Evolutionary conservation across 352 stramenopile genomes (phyloP).

Genomic region (Phytophthora quininea): DNA sequence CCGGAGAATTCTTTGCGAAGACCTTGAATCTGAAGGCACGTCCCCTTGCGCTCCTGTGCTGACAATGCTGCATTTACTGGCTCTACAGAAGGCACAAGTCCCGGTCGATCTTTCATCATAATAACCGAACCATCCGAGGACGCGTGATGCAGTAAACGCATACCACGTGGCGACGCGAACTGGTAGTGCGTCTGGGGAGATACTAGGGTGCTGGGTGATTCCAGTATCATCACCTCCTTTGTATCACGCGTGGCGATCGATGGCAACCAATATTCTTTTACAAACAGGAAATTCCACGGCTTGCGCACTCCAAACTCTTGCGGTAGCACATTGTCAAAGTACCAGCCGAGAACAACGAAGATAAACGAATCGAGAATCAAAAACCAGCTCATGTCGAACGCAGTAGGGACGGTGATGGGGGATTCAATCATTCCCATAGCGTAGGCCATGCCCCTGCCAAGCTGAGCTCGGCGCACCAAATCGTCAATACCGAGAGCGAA

Average conservation of each 20-base stretch:
- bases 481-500: constrained; percentile 77
- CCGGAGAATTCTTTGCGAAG: constrained; percentile 70
- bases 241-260: constrained; percentile 9
- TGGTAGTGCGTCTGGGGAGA: constrained; percentile 35
- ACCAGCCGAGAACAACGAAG: constrained; percentile 88
- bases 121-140: constrained; percentile 41
- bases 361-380: constrained; percentile 85
- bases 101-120: constrained; percentile 32
- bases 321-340: constrained; percentile 94
- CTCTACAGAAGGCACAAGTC: constrained; percentile 40
- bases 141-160: constrained; percentile 31
- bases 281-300: constrained; percentile 92
- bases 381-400: constrained; percentile 67
- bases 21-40: constrained; percentile 49
- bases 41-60: constrained; percentile 47
- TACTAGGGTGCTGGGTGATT: constrained; percentile 25
- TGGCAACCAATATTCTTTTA: constrained; percentile 36
- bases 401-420: constrained; percentile 47
- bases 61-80: constrained; percentile 47
- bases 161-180: constrained; percentile 16
- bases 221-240: constrained; percentile 31
- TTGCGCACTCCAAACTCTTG: constrained; percentile 89
- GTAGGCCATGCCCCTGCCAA: constrained; percentile 64
- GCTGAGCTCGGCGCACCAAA: constrained; percentile 60
- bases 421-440: constrained; percentile 46